Evolutionary conservation across 768 basidiomycete species (phyloP), one percentile per base, ranked within the genome.

Genomic region (Saitozyma sp.): DNA sequence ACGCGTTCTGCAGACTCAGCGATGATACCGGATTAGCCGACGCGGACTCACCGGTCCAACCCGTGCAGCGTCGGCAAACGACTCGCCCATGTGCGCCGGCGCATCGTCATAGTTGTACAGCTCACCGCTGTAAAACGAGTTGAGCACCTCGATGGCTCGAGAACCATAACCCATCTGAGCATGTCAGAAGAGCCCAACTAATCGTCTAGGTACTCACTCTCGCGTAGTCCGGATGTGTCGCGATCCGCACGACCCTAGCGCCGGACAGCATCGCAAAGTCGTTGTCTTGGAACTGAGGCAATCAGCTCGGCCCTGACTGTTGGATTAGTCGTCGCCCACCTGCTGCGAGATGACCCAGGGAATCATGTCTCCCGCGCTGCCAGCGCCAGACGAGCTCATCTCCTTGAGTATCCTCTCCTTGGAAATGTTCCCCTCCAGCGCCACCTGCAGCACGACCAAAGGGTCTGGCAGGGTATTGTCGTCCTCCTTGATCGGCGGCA

Each of bases 361-460:
- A 62, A 99, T 96, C 86, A 99, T 87, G 81, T 99, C 96, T 0
- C 96, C 96, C 0, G 91, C 89, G 2, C 90, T 89, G 59, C 91
- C 84, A 73, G 88, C 82, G 11, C 95, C 95, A 9, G 63, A 56
- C 49, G 92, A 84, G 40, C 87, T 86, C 13, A 97, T 75, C 37
- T 90, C 89, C 62, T 93, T 92, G 83, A 95, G 81, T 62, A 99
- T 91, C 43, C 85, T 86, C 58, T 87, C 85, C 79, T 87, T 88
- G 68, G 88, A 89, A 63, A 99, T 92, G 66, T 88, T 88, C 8
- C 96, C 96, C 81, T 99, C 96, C 62, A 98, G 81, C 17, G 96
- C 94, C 20, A 99, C 92, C 76, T 98, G 95, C 17, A 99, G 79
- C 6, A 98, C 96, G 7, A 92, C 95, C 45, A 99, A 84, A 8